Conservation (phyloP, 2,329 filamentous ascomycete species). For the Karstenula rhodostoma region DNA sequence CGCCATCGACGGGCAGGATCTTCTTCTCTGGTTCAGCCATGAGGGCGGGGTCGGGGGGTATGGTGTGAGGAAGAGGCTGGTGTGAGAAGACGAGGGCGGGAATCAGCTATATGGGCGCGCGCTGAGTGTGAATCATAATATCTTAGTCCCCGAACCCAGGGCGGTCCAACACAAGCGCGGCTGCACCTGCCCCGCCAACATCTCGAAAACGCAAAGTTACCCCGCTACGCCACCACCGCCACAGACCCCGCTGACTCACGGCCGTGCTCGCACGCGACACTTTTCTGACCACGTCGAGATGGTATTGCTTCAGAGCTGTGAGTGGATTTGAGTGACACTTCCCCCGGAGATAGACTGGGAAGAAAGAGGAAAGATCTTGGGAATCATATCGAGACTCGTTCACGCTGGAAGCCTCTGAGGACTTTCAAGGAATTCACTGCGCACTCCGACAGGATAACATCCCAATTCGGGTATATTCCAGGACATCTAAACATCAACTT, state of each 20-base stretch:
- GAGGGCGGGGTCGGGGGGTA: background rate
- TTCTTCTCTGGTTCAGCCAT: slow-evolving; percentile 50
- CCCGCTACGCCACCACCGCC: slow-evolving; percentile 12
- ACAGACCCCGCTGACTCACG: slow-evolving; percentile 11
- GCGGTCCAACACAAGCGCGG: slow-evolving; percentile 9
- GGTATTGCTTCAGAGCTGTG: background rate
- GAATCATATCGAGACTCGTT: no score
- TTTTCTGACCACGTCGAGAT: background rate
- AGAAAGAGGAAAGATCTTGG: no score
- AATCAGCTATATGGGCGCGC: background rate
- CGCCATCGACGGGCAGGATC: slow-evolving; percentile 61
- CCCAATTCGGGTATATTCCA: no score
- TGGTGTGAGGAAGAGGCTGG: background rate
- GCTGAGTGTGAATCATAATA: slow-evolving; percentile 8
- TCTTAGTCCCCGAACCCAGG: slow-evolving; percentile 5
- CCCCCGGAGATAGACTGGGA: no score
- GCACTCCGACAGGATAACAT: no score
- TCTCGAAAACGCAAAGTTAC: slow-evolving; percentile 1
- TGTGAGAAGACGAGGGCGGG: background rate
- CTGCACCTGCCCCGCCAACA: slow-evolving; percentile 9
- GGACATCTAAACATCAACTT: no score
- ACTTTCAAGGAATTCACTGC: no score
- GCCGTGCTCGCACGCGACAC: background rate
- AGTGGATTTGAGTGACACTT: background rate
- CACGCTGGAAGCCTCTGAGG: no score